A percentile compares a stretch with the other conserved stretches of the same genome.
These are phyloP conservation scores for Gillenia trifoliata DNA, from an alignment of 306 rosid genomes.

Conservation along the genomic window DNA sequence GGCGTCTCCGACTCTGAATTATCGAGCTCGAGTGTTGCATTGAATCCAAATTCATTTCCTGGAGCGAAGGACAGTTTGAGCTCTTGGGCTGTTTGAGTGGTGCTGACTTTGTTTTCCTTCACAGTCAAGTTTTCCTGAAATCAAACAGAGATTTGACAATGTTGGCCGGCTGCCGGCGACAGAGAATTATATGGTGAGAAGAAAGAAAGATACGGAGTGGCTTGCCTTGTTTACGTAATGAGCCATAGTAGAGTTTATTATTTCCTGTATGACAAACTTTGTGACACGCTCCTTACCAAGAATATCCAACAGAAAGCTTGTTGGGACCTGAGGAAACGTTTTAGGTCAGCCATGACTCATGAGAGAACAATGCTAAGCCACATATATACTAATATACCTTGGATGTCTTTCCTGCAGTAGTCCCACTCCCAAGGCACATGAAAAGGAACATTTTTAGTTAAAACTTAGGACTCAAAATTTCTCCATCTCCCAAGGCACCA, in stretches of 20 bases:
- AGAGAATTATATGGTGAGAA: too few species aligned
- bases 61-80: constrained; percentile 51
- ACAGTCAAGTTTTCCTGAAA: constrained; percentile 70
- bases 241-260: constrained; percentile 68
- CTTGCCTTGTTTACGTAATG: constrained; percentile 64
- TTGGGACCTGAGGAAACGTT: constrained; percentile 50
- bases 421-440: constrained; percentile 31
- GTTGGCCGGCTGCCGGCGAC: background rate
- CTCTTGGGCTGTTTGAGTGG: constrained; percentile 60
- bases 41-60: constrained; percentile 64
- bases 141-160: constrained; percentile 1
- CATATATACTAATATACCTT: too few species aligned
- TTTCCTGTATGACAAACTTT: constrained; percentile 72
- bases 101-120: constrained; percentile 65
- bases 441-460: constrained; percentile 13
- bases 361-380: constrained; percentile 2
- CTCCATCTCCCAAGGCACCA: too few species aligned
- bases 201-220: too few species aligned
- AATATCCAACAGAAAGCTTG: constrained; percentile 57
- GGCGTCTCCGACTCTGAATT: constrained; percentile 25
- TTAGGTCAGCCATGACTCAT: background rate
- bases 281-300: constrained; percentile 76
- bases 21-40: constrained; percentile 59
- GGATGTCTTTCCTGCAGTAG: constrained; percentile 70
- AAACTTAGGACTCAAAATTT: constrained; percentile 2